phyloP scores from a whole-genome alignment of 371 early-diverging fungal genomes.

The Quaeritorhiza haematococci region DNA sequence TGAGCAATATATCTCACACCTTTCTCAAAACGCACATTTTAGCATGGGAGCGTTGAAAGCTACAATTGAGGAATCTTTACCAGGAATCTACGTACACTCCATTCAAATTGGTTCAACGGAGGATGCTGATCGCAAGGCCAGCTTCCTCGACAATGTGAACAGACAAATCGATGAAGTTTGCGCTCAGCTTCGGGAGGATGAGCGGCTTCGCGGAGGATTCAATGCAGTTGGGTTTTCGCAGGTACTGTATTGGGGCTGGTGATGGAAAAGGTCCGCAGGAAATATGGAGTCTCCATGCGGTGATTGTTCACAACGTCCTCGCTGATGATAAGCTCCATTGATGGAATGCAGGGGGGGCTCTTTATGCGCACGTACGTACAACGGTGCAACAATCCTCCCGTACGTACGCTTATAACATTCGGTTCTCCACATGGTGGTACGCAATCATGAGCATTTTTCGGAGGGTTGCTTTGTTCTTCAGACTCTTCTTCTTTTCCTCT shows the following conservation, averaged over 20 bases:
- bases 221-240: slow-evolving; percentile 95
- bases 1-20: slow-evolving; percentile 40
- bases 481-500: too few relatives aligned
- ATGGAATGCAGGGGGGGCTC: slow-evolving; percentile 50
- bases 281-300: too few relatives aligned
- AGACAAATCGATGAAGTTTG: slow-evolving; percentile 51
- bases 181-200: slow-evolving; percentile 15
- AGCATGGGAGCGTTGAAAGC: slow-evolving; percentile 29
- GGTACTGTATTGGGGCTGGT: slow-evolving; percentile 4
- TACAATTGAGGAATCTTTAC: slow-evolving; percentile 47
- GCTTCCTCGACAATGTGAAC: slow-evolving; percentile 78
- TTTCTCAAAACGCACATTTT: background rate
- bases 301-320: too few relatives aligned
- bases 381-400: slow-evolving; percentile 68
- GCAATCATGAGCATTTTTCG: background rate
- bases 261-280: background rate
- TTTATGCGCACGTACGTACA: slow-evolving; percentile 72
- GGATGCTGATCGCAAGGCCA: slow-evolving; percentile 66
- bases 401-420: slow-evolving; percentile 78
- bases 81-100: slow-evolving; percentile 69
- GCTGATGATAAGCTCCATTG: too few relatives aligned
- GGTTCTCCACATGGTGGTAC: slow-evolving; percentile 72
- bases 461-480: background rate
- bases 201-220: slow-evolving; percentile 64
- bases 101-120: slow-evolving; percentile 58